phyloP scores from a whole-genome alignment of 768 basidiomycete genomes.

The Leccinum truebloodii region DNA sequence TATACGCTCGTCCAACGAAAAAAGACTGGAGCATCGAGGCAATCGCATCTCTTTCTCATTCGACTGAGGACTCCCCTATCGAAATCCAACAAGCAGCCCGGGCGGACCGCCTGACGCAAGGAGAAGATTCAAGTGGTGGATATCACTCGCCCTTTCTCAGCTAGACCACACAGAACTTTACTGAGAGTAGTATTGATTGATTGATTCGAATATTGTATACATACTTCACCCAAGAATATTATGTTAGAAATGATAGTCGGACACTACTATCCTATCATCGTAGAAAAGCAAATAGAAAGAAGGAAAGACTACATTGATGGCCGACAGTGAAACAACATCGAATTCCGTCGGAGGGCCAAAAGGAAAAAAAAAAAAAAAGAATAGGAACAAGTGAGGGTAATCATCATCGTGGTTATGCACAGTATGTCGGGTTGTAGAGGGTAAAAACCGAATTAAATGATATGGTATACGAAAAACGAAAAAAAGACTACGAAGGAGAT shows the following conservation, averaged over 20 bases:
- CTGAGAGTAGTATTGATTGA: background rate
- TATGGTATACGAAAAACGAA: conserved; percentile 22
- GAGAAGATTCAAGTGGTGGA: background rate
- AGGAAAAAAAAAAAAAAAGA: background rate
- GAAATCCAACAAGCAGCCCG: background rate
- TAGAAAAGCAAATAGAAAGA: background rate
- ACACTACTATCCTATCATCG: conserved; percentile 15
- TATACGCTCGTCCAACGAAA: too few species aligned
- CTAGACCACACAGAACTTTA: background rate
- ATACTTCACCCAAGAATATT: conserved; percentile 16
- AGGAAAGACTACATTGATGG: background rate
- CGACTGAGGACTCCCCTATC: background rate
- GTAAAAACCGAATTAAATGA: conserved; percentile 23
- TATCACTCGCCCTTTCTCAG: background rate
- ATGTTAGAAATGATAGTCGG: conserved; percentile 12
- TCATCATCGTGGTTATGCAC: conserved; percentile 24
- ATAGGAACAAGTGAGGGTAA: background rate
- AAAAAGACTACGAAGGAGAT: conserved; percentile 11
- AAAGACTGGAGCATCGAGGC: background rate
- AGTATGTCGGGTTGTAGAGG: conserved; percentile 10
- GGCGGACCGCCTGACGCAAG: background rate
- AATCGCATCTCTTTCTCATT: background rate
- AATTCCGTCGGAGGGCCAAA: background rate
- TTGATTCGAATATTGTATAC: conserved; percentile 3
- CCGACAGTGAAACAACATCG: background rate